These are phyloP conservation scores for Fistulinella staudtii DNA, from an alignment of 1,284 basidiomycete genomes.

Conservation along the genomic window DNA sequence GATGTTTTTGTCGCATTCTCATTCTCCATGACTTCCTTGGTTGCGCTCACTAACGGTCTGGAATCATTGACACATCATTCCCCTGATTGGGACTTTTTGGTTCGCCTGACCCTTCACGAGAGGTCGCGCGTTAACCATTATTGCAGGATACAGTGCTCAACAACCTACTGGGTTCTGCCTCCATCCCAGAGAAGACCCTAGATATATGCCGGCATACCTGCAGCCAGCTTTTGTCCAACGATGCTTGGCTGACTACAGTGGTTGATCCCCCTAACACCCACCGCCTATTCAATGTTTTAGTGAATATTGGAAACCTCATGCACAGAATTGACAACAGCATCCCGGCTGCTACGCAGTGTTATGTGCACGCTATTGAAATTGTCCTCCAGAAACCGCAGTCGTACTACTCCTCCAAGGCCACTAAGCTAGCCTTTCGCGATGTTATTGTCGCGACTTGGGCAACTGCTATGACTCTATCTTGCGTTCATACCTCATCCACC, in stretches of 20 bases:
- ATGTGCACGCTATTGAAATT: conserved; percentile 36
- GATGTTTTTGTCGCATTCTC: conserved; percentile 17
- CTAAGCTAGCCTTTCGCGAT: conserved; percentile 31
- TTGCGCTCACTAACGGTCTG: conserved; percentile 26
- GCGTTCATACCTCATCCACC: conserved; percentile 21
- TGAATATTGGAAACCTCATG: conserved; percentile 36
- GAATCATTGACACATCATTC: conserved; percentile 22
- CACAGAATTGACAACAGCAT: conserved; percentile 32
- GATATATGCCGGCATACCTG: conserved; percentile 32
- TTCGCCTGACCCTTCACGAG: conserved; percentile 14
- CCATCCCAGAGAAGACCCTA: conserved; percentile 28
- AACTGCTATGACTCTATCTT: conserved; percentile 26
- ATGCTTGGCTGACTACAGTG: conserved; percentile 21
- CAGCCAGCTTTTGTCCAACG: conserved; percentile 30
- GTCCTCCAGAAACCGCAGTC: conserved; percentile 30
- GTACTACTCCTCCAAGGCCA: conserved; percentile 12
- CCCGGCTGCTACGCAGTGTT: conserved; percentile 34
- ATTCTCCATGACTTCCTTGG: conserved; percentile 26
- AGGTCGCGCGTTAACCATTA: conserved; percentile 14
- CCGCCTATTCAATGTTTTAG: conserved; percentile 33
- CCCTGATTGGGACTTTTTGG: conserved; percentile 33
- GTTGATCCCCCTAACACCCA: conserved; percentile 26
- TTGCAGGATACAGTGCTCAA: conserved; percentile 26
- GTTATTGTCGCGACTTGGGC: conserved; percentile 36
- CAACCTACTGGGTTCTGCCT: conserved; percentile 25